phyloP scores from a whole-genome alignment of 78 protist species.

The Goniomonas avonlea region DNA sequence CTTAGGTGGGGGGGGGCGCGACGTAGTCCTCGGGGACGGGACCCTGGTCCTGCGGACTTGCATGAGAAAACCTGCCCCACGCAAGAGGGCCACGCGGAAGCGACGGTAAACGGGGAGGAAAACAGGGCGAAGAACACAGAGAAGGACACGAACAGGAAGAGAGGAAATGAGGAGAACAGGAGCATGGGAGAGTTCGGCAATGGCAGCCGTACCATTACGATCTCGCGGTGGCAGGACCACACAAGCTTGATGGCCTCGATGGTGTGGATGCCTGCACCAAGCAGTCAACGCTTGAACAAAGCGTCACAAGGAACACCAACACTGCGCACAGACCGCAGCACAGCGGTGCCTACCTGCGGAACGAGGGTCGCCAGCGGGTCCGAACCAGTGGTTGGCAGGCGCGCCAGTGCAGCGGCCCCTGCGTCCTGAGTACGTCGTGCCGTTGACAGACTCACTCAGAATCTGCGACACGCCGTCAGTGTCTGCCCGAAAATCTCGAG shows the following conservation, averaged over 20 bases:
- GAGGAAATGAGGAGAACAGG: too few species aligned
- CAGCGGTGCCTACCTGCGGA: neutral
- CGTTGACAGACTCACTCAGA: slow-evolving; percentile 24
- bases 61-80: too few species aligned
- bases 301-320: neutral
- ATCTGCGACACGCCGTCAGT: neutral
- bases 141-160: too few species aligned
- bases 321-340: neutral
- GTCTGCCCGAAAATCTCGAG: neutral
- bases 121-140: too few species aligned
- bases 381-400: slow-evolving; percentile 43
- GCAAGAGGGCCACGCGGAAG: too few species aligned
- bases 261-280: slow-evolving; percentile 39
- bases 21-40: neutral
- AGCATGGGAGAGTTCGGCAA: too few species aligned
- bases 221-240: slow-evolving; percentile 37
- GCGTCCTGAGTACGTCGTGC: slow-evolving; percentile 25
- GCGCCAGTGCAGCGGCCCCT: slow-evolving; percentile 18
- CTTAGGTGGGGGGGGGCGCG: neutral
- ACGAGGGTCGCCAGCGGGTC: slow-evolving; percentile 17
- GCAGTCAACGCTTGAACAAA: neutral
- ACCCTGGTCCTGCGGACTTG: too few species aligned
- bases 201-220: too few species aligned
- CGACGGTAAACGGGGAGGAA: too few species aligned
- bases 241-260: slow-evolving; percentile 18